Percentiles rank a stretch among this genome's conserved stretches.
Evolutionary conservation across 1,284 basidiomycete genomes (phyloP).

Genomic region (Cutaneotrichosporon cavernicola): DNA sequence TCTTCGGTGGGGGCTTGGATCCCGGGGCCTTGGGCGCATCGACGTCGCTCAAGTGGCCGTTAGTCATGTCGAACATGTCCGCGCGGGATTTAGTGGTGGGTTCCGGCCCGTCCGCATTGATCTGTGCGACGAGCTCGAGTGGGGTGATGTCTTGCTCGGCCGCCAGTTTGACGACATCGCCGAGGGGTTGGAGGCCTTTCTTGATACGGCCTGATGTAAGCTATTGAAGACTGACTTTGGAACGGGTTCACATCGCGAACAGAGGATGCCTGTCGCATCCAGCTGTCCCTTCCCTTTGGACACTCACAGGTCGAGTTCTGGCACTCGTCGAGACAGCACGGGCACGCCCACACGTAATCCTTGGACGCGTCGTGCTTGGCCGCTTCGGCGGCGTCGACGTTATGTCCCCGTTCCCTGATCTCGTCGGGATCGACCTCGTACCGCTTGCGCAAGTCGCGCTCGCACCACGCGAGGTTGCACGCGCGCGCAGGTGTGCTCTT

Average conservation of each 20-base stretch:
- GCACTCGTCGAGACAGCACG: conserved; percentile 37
- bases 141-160: conserved; percentile 17
- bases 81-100: conserved; percentile 6
- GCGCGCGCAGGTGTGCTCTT: conserved; percentile 22
- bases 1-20: conserved; percentile 13
- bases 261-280: too few relatives aligned
- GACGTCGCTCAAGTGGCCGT: conserved; percentile 23
- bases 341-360: conserved; percentile 33
- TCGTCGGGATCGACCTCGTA: conserved; percentile 28
- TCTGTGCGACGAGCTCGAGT: conserved; percentile 17
- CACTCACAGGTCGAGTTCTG: conserved; percentile 38
- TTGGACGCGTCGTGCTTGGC: conserved; percentile 21
- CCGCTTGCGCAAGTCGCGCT: conserved; percentile 30
- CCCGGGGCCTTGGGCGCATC: conserved; percentile 10
- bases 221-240: not conserved
- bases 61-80: conserved; percentile 3
- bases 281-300: not conserved
- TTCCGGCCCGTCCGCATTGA: conserved; percentile 9
- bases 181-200: conserved; percentile 35
- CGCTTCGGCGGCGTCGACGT: conserved; percentile 9
- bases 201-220: conserved; percentile 34
- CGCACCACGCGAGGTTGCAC: conserved; percentile 41
- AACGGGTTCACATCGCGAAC: not conserved
- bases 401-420: conserved; percentile 11
- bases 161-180: conserved; percentile 27